These are phyloP conservation scores for Paxillus ammoniavirescens DNA, from an alignment of 768 basidiomycete genomes.

Conservation along the genomic window DNA sequence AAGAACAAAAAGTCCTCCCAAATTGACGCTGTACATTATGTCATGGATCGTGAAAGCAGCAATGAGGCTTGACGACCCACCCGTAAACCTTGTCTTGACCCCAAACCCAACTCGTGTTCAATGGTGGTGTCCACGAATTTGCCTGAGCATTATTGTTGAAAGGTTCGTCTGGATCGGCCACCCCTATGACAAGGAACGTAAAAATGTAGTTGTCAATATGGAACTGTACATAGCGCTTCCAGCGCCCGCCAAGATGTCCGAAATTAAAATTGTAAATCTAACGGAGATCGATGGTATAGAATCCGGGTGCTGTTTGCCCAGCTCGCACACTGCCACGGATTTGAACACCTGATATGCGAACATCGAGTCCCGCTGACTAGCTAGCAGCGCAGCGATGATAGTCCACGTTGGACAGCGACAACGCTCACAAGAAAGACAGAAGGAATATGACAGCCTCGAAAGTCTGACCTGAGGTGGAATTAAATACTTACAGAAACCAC, in stretches of 20 bases:
- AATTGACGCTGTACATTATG: slow-evolving; percentile 49
- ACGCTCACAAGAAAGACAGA: background rate
- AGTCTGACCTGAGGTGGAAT: background rate
- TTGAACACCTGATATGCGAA: background rate
- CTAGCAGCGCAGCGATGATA: background rate
- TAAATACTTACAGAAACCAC: slow-evolving; percentile 59
- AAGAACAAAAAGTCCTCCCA: slow-evolving; percentile 73
- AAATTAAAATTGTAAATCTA: background rate
- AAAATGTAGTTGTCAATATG: background rate
- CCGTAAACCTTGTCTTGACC: slow-evolving; percentile 60
- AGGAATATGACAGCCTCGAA: background rate
- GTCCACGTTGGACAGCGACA: background rate
- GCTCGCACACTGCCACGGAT: background rate
- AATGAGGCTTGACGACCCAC: slow-evolving; percentile 33
- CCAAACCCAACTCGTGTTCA: slow-evolving; percentile 75
- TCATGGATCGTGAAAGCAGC: slow-evolving; percentile 7
- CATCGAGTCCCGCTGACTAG: background rate
- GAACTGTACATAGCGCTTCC: slow-evolving; percentile 1
- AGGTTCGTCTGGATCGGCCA: slow-evolving; percentile 65
- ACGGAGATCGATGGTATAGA: background rate
- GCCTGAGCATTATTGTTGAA: slow-evolving; percentile 73
- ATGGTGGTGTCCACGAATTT: slow-evolving; percentile 77
- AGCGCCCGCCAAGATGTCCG: background rate
- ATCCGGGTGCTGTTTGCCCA: background rate
- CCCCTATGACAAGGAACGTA: slow-evolving; percentile 43